These are phyloP conservation scores for Pseudocercospora vitis DNA, from an alignment of 2,329 filamentous ascomycete species.

Conservation along the genomic window DNA sequence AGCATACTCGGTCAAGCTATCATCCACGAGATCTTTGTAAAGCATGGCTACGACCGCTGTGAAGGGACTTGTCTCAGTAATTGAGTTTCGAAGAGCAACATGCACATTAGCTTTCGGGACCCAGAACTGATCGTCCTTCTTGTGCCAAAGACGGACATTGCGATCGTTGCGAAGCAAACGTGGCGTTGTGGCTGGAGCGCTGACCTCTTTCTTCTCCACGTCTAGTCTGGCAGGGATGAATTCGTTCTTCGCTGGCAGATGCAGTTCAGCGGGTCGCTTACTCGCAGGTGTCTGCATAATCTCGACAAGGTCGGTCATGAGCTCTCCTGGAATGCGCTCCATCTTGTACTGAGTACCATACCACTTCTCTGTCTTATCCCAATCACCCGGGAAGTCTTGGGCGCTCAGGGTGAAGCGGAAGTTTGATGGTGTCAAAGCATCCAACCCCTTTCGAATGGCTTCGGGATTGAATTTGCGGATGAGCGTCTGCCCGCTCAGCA, in stretches of 20 bases:
- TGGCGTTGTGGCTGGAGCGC: conserved; percentile 70
- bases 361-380: conserved; percentile 91
- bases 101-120: conserved; percentile 90
- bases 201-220: conserved; percentile 90
- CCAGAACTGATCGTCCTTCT: conserved; percentile 98
- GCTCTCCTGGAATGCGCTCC: conserved; percentile 73
- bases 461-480: conserved; percentile 77
- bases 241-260: conserved; percentile 89
- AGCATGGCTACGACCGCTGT: conserved; percentile 75
- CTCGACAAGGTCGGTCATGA: conserved; percentile 68
- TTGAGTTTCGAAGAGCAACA: conserved; percentile 74
- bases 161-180: conserved; percentile 83
- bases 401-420: conserved; percentile 82
- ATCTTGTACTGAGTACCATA: conserved; percentile 92
- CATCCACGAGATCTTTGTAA: conserved; percentile 81
- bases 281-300: conserved; percentile 58
- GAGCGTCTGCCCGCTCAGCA: conserved; percentile 76
- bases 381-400: conserved; percentile 77
- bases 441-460: conserved; percentile 72
- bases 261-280: conserved; percentile 67
- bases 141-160: conserved; percentile 84
- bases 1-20: conserved; percentile 87
- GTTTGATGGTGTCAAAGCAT: conserved; percentile 79
- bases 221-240: conserved; percentile 93
- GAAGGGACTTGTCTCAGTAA: conserved; percentile 76